These are phyloP conservation scores for Hericium rajendrae DNA, from an alignment of 768 basidiomycete species.

Conservation along the genomic window DNA sequence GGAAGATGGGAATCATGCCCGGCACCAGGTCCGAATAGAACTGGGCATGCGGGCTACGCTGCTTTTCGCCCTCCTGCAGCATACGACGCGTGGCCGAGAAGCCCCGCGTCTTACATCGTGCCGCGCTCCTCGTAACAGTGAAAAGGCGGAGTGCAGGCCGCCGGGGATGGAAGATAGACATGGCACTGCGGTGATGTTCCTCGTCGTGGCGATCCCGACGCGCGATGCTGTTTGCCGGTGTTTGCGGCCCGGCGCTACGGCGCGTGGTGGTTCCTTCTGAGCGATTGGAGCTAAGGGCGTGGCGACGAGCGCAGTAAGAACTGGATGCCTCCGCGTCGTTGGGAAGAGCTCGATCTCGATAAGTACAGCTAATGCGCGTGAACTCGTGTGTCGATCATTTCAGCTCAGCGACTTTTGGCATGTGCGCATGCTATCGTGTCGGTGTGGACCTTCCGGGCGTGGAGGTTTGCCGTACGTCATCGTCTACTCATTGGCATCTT, in stretches of 20 bases:
- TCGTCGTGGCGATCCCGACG: not conserved
- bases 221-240: not conserved
- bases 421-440: too few relatives aligned
- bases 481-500: too few relatives aligned
- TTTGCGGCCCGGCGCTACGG: not conserved
- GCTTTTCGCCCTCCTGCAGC: constrained; percentile 8
- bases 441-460: too few relatives aligned
- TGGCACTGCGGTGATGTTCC: not conserved
- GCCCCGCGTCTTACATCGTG: not conserved
- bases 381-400: too few relatives aligned
- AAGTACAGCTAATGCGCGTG: too few relatives aligned
- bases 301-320: too few relatives aligned
- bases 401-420: too few relatives aligned
- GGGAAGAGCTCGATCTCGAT: too few relatives aligned
- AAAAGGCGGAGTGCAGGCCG: not conserved
- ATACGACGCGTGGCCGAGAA: not conserved
- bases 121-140: not conserved
- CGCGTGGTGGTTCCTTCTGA: not conserved
- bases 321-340: too few relatives aligned
- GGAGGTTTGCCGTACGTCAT: too few relatives aligned
- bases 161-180: not conserved
- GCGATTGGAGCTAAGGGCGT: not conserved
- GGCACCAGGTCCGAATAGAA: constrained; percentile 67
- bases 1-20: constrained; percentile 67
- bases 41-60: constrained; percentile 43